Conservation (phyloP, 164 flowering plant species). For the Aristolochia contorta region DNA sequence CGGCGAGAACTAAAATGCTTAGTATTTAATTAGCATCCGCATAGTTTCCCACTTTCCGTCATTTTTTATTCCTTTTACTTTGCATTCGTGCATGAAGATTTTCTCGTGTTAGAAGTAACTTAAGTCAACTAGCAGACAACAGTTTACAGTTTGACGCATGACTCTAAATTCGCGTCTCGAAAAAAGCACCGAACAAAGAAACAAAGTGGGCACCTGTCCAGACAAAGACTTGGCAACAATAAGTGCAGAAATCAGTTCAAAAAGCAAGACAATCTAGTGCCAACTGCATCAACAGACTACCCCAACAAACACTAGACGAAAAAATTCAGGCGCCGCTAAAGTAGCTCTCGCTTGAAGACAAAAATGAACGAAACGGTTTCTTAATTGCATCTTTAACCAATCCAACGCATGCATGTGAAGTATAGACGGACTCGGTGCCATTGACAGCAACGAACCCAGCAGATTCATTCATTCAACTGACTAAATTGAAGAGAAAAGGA, state of each 20-base stretch:
- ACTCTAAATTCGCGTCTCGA: background rate
- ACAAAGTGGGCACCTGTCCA: background rate
- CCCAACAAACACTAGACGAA: too few relatives aligned
- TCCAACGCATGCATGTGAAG: background rate
- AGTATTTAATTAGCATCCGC: too few relatives aligned
- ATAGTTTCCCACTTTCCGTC: too few relatives aligned
- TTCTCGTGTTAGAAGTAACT: too few relatives aligned
- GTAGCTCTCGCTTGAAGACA: too few relatives aligned
- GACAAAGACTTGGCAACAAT: constrained; percentile 2
- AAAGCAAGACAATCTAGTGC: constrained; percentile 1
- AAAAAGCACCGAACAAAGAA: background rate
- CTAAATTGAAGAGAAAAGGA: background rate
- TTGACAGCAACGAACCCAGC: background rate
- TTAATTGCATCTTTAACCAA: background rate
- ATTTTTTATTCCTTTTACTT: too few relatives aligned
- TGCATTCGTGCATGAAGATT: too few relatives aligned
- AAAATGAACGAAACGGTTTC: too few relatives aligned
- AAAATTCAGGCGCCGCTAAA: too few relatives aligned
- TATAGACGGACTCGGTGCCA: background rate
- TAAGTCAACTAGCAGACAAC: background rate
- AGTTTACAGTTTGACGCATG: constrained; percentile 3
- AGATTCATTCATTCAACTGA: background rate
- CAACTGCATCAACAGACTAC: background rate
- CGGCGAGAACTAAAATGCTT: too few relatives aligned
- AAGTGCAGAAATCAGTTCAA: constrained; percentile 5